Conservation (phyloP, 1,139 yeast genomes). For the Yamadazyma jaroonii region DNA sequence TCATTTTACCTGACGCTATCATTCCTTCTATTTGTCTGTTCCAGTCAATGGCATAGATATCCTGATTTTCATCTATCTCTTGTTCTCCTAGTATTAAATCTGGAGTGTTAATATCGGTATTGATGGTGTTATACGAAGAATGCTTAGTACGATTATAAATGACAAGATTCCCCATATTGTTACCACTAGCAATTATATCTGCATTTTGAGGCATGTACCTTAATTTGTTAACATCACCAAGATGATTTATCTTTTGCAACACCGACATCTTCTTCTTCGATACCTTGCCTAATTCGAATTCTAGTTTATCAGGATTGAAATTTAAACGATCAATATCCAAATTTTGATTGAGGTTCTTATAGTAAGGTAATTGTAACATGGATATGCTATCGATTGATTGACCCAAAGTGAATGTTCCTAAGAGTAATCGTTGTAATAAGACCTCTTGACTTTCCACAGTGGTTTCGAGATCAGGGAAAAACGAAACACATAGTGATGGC, state of each 20-base stretch:
- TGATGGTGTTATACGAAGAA: conserved; percentile 36
- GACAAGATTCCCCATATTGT: conserved; percentile 38
- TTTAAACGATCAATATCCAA: conserved; percentile 33
- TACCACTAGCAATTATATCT: conserved; percentile 41
- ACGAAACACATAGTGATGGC: conserved; percentile 56
- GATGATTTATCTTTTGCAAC: conserved; percentile 41
- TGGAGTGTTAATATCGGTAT: conserved; percentile 28
- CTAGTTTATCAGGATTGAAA: conserved; percentile 39
- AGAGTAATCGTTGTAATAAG: conserved; percentile 32
- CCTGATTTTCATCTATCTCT: conserved; percentile 14
- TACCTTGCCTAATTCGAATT: conserved; percentile 35
- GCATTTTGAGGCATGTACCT: conserved; percentile 46
- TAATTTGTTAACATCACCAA: conserved; percentile 44
- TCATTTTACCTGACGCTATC: conserved; percentile 34
- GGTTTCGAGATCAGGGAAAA: conserved; percentile 50
- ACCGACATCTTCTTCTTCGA: conserved; percentile 27
- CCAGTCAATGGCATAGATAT: conserved; percentile 48
- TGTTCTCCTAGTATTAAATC: conserved; percentile 23
- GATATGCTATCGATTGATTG: conserved; percentile 40
- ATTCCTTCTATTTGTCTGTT: conserved; percentile 37
- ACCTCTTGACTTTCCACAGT: conserved; percentile 12
- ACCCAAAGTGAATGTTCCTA: conserved; percentile 46
- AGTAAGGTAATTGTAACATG: conserved; percentile 37
- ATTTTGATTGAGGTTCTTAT: conserved; percentile 28
- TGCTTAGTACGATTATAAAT: conserved; percentile 55